Percentiles rank a stretch among this genome's conserved stretches.
Evolutionary conservation across 805 yeast species (phyloP).

Genomic region (Candida palmyrensis): DNA sequence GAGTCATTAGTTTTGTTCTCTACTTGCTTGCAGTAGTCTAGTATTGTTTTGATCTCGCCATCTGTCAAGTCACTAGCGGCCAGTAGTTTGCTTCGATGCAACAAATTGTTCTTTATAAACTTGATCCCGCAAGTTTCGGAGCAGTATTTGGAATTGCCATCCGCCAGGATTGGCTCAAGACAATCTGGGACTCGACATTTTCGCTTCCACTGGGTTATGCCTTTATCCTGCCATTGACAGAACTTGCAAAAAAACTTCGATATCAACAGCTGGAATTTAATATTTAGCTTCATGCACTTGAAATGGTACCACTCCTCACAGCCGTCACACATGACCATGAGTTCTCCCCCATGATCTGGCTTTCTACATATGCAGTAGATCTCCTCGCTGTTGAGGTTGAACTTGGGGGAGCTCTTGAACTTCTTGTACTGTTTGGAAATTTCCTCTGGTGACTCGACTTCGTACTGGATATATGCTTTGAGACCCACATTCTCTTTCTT

Average conservation of each 20-base stretch:
- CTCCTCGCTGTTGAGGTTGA: conserved; percentile 51
- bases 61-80: conserved; percentile 11
- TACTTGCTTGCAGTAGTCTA: no score
- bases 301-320: conserved; percentile 97
- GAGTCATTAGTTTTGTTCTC: no score
- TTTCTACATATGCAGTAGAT: conserved; percentile 73
- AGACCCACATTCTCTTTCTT: conserved; percentile 1
- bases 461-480: no score
- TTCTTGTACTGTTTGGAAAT: conserved; percentile 33
- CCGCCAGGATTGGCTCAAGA: conserved; percentile 43
- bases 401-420: conserved; percentile 33
- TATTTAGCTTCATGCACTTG: conserved; percentile 60
- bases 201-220: conserved; percentile 64
- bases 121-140: conserved; percentile 60
- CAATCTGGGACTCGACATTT: conserved; percentile 66
- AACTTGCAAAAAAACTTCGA: conserved; percentile 67
- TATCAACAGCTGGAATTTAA: conserved; percentile 49
- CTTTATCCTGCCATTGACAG: conserved; percentile 53
- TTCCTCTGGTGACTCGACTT: no score
- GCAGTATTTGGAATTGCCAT: conserved; percentile 65
- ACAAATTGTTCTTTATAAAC: conserved; percentile 31
- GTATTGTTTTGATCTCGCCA: conserved; percentile 18
- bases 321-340: conserved; percentile 94
- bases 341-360: conserved; percentile 66
- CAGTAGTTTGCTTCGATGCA: conserved; percentile 10